Percentiles rank a stretch among this genome's conserved stretches.
These are phyloP conservation scores for Raphanus hybrid DNA, from an alignment of 441 rosid species.

Conservation along the genomic window DNA sequence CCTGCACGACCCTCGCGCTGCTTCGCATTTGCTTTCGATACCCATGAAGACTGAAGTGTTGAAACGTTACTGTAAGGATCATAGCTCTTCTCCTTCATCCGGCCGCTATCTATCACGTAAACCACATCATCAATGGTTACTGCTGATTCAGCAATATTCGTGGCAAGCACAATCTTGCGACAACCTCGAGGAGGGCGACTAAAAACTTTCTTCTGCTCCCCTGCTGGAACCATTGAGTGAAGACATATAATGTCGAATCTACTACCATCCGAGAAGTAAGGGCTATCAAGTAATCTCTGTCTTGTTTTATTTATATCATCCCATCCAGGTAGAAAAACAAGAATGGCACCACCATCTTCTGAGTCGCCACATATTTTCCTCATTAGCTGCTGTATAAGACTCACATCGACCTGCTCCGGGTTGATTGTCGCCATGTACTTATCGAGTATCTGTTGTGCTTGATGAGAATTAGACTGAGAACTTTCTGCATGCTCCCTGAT, in stretches of 20 bases:
- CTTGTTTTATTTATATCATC: conserved; percentile 79
- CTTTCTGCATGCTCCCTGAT: conserved; percentile 54
- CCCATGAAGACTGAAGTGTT: conserved; percentile 95
- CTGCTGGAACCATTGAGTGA: conserved; percentile 93
- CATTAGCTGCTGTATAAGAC: conserved; percentile 75
- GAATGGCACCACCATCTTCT: conserved; percentile 76
- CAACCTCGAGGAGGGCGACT: conserved; percentile 76
- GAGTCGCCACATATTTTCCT: conserved; percentile 80
- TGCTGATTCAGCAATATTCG: conserved; percentile 96
- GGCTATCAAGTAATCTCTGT: conserved; percentile 64
- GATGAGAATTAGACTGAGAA: conserved; percentile 43
- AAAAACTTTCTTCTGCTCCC: conserved; percentile 88
- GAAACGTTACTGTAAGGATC: conserved; percentile 94
- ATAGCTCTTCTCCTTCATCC: conserved; percentile 97
- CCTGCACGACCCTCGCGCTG: conserved; percentile 99
- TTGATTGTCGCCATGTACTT: conserved; percentile 68
- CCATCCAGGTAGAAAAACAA: conserved; percentile 99
- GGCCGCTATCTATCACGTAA: conserved; percentile 94
- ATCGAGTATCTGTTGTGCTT: conserved; percentile 64
- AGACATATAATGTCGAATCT: conserved; percentile 78
- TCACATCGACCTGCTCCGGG: conserved; percentile 73
- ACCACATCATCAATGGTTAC: conserved; percentile 97
- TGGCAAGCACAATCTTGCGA: conserved; percentile 89
- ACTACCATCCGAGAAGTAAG: conserved; percentile 61
- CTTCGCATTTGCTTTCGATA: conserved; percentile 95